Conservation (phyloP, 2,329 filamentous ascomycete species). For the Drechslerella dactyloides region DNA sequence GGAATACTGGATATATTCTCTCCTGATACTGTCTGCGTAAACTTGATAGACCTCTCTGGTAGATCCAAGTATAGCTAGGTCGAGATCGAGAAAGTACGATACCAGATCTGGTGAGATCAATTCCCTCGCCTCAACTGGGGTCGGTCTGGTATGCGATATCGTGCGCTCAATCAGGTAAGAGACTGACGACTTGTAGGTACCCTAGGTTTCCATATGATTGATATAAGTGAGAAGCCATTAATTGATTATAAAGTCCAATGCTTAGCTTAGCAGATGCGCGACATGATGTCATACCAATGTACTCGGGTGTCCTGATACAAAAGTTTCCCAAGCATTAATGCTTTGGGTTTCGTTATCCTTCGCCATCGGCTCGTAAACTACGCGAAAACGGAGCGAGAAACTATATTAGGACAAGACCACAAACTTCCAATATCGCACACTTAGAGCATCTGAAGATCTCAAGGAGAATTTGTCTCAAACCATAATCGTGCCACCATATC, state of each 20-base stretch:
- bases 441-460: neutral
- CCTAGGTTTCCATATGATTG: slow-evolving; percentile 14
- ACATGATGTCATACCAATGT: slow-evolving; percentile 15
- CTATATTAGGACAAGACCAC: no score
- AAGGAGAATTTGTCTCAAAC: slow-evolving; percentile 9
- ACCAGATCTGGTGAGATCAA: slow-evolving; percentile 1
- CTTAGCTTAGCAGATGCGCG: neutral
- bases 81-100: slow-evolving; percentile 43
- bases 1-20: slow-evolving; percentile 29
- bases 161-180: slow-evolving; percentile 33
- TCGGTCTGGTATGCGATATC: slow-evolving; percentile 21
- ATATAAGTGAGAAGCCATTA: no score
- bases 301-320: slow-evolving; percentile 27
- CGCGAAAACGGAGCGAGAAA: neutral
- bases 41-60: slow-evolving; percentile 11
- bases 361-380: slow-evolving; percentile 32
- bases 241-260: no score
- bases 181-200: slow-evolving; percentile 30
- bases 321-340: slow-evolving; percentile 35
- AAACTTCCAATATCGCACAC: neutral
- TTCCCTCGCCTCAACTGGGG: neutral
- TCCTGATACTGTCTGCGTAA: slow-evolving; percentile 37
- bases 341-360: slow-evolving; percentile 42
- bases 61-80: slow-evolving; percentile 38
- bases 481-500: slow-evolving; percentile 49